Base-by-base conservation (phyloP, 2,329 filamentous ascomycete genomes). In the Arthrobotrys conoides region DNA sequence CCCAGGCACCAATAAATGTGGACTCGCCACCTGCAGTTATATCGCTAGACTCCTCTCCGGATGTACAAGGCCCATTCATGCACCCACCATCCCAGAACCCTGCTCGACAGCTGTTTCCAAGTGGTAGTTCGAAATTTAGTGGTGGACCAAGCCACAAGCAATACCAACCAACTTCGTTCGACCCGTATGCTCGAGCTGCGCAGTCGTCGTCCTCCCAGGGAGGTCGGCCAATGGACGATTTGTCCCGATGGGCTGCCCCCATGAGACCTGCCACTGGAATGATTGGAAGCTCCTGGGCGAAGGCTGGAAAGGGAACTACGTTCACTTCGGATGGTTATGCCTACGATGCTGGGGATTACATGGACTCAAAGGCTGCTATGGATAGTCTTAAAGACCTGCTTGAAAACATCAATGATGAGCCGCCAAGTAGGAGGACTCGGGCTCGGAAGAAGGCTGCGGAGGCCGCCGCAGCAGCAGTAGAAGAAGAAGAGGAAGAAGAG, bases 361-460 rank as follows among this genome's bases (percentile, higher is more conserved):
- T 91, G 5, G 92, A 94, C 80, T 89, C 91, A 0, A 86, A 87
- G 73, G 91, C 93, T 83, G 92, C 93, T 10, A 90, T 89, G 64
- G 90, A 91, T 57, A 92, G 95, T 81, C 87, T 96, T 80, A 96
- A 96, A 83, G 92, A 91, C 6, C 84, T 96, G n/a, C 87, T 96
- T 0, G 93, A 95, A 83, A 93, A 92, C 6, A 91, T 91, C 9
- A 90, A 95, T 84, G 92, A 94, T 67, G 91, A 93, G 14, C 91
- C 92, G 0, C 86, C 86, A 75, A 82, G 82, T 22, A 86, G 86
- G 59, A 84, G 80, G 18, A 80, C 80, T 33, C 73, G 68, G 36
- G 68, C 68, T 18, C 69, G 77, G 49, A 63, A 71, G 16, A 77
- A 79, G 41, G 71, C 64, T 1, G 71, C 77, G 30, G 68, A 80